A percentile compares a stretch with the other conserved stretches of the same genome.
Conservation (phyloP, 2,329 filamentous ascomycete species). For the Colletotrichum sp. region DNA sequence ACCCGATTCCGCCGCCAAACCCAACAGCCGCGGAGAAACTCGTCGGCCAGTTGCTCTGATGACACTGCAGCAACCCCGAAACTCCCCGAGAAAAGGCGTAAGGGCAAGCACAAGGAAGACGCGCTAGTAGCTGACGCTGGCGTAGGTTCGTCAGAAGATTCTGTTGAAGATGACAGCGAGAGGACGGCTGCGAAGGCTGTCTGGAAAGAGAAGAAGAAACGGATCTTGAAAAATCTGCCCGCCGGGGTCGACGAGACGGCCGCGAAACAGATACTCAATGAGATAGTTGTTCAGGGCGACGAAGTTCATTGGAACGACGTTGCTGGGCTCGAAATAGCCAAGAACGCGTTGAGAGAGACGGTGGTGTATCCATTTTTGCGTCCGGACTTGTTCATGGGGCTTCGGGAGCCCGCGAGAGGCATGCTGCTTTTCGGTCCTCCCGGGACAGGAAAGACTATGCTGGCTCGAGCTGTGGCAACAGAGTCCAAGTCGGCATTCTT, state of each 20-base stretch:
- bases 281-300: slow-evolving; percentile 93
- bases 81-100: background rate
- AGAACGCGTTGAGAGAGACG: slow-evolving; percentile 89
- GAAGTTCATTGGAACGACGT: slow-evolving; percentile 96
- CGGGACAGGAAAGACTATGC: slow-evolving; percentile 98
- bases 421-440: slow-evolving; percentile 97
- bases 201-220: slow-evolving; percentile 67
- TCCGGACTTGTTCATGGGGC: slow-evolving; percentile 93
- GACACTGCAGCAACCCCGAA: background rate
- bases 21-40: background rate
- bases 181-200: slow-evolving; percentile 45
- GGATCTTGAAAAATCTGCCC: slow-evolving; percentile 78
- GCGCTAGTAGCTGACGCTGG: slow-evolving; percentile 47
- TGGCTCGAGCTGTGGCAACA: slow-evolving; percentile 91
- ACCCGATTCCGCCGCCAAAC: background rate
- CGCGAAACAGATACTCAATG: slow-evolving; percentile 92
- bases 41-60: slow-evolving; percentile 9
- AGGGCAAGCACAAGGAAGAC: slow-evolving; percentile 34
- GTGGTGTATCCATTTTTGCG: slow-evolving; percentile 97
- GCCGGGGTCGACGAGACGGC: slow-evolving; percentile 81
- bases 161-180: slow-evolving; percentile 39
- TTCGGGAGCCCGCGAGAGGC: slow-evolving; percentile 90
- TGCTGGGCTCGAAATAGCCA: slow-evolving; percentile 87
- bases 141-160: slow-evolving; percentile 50
- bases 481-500: slow-evolving; percentile 97